phyloP scores from a whole-genome alignment of 805 yeast species.

The Sugiyamaella qingdaonensis region DNA sequence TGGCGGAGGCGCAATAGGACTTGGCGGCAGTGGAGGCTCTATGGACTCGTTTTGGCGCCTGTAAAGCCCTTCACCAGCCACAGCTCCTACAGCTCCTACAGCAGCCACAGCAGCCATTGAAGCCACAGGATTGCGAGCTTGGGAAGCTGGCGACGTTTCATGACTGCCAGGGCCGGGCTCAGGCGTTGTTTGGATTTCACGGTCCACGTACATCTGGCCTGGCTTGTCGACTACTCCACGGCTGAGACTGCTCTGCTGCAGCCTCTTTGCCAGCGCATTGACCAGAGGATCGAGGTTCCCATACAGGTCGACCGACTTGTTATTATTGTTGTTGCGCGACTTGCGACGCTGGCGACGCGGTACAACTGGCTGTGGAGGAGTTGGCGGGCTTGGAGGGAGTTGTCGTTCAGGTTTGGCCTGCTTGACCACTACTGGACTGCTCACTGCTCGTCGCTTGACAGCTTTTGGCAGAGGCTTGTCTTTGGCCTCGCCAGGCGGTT shows the following conservation, averaged over 20 bases:
- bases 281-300: slow-evolving; percentile 13
- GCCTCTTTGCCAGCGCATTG: slow-evolving; percentile 16
- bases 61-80: too few species aligned
- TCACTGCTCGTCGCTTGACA: slow-evolving; percentile 7
- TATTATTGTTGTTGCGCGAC: neutral
- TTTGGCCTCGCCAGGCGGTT: slow-evolving; percentile 1
- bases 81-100: too few species aligned
- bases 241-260: slow-evolving; percentile 5
- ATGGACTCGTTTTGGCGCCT: neutral
- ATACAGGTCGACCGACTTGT: neutral
- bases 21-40: slow-evolving; percentile 1
- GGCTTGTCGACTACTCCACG: neutral
- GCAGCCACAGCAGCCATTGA: too few species aligned
- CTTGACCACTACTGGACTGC: slow-evolving; percentile 8
- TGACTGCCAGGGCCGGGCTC: neutral
- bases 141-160: neutral
- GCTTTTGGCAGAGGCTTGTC: slow-evolving; percentile 12
- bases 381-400: slow-evolving; percentile 5
- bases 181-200: slow-evolving; percentile 7
- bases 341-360: neutral
- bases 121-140: too few species aligned
- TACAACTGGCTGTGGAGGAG: slow-evolving; percentile 7
- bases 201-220: slow-evolving; percentile 6
- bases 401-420: neutral
- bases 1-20: neutral